Conservation (phyloP, 1,139 yeast genomes). For the Spencermartinsiella ligniputridi region DNA sequence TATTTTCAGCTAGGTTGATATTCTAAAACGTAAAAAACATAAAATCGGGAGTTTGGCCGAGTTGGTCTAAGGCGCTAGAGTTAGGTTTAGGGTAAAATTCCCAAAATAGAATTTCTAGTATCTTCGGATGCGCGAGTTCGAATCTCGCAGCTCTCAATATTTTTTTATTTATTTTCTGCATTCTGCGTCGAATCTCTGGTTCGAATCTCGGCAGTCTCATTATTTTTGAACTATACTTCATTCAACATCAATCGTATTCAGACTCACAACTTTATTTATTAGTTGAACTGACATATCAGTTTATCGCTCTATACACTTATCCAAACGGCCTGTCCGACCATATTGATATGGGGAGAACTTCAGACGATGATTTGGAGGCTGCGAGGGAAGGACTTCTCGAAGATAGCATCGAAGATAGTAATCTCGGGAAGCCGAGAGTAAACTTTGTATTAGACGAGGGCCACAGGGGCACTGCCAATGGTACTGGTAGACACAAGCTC, state of each 20-base stretch:
- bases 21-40: neutral
- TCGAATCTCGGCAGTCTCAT: too few species aligned
- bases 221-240: too few species aligned
- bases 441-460: slow-evolving; percentile 3
- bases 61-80: slow-evolving; percentile 44
- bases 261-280: neutral
- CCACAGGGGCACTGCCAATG: neutral
- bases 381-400: neutral
- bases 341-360: too few species aligned
- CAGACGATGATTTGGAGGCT: too few species aligned
- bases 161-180: slow-evolving; percentile 19
- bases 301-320: too few species aligned
- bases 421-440: slow-evolving; percentile 4
- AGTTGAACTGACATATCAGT: too few species aligned
- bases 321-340: too few species aligned
- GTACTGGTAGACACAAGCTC: slow-evolving; percentile 2
- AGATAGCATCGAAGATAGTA: neutral
- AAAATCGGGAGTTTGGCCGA: slow-evolving; percentile 42
- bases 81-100: slow-evolving; percentile 37
- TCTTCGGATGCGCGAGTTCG: slow-evolving; percentile 44
- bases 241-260: neutral
- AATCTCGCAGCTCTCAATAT: slow-evolving; percentile 40
- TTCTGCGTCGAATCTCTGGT: neutral
- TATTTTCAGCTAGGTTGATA: too few species aligned
- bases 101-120: slow-evolving; percentile 36